Percentiles rank a stretch among this genome's conserved stretches.
These are phyloP conservation scores for Fragaria nilgerrensis DNA, from an alignment of 306 rosid genomes.

Conservation along the genomic window DNA sequence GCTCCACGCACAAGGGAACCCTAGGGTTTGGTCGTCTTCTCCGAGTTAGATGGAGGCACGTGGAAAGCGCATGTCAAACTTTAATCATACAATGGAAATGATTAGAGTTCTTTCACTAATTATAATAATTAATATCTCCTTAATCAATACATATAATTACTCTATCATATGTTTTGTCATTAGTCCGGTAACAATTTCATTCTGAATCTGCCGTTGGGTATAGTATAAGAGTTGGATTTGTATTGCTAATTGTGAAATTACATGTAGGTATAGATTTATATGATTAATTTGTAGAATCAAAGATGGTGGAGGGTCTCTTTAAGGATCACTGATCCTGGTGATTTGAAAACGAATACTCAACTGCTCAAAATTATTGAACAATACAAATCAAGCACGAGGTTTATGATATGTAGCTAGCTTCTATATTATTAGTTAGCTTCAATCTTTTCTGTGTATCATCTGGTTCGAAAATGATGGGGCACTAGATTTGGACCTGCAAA, in stretches of 20 bases:
- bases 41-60: slow-evolving; percentile 26
- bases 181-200: no score
- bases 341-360: slow-evolving; percentile 29
- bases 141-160: not conserved
- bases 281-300: not conserved
- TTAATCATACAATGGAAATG: not conserved
- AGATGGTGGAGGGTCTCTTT: slow-evolving; percentile 33
- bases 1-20: not conserved
- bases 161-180: not conserved
- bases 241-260: not conserved
- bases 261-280: not conserved
- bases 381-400: not conserved
- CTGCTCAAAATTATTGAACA: slow-evolving; percentile 8
- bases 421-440: not conserved
- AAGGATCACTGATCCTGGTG: not conserved
- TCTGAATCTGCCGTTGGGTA: no score
- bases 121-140: not conserved
- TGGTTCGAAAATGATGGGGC: slow-evolving; percentile 27
- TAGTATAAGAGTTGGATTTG: no score
- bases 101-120: slow-evolving; percentile 1
- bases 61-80: slow-evolving; percentile 7
- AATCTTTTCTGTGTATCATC: not conserved
- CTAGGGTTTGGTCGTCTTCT: slow-evolving; percentile 14
- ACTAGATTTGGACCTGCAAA: slow-evolving; percentile 21
- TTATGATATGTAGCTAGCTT: not conserved